Evolutionary conservation across 1,139 yeast genomes (phyloP).

Genomic region (Taphrina deformans): DNA sequence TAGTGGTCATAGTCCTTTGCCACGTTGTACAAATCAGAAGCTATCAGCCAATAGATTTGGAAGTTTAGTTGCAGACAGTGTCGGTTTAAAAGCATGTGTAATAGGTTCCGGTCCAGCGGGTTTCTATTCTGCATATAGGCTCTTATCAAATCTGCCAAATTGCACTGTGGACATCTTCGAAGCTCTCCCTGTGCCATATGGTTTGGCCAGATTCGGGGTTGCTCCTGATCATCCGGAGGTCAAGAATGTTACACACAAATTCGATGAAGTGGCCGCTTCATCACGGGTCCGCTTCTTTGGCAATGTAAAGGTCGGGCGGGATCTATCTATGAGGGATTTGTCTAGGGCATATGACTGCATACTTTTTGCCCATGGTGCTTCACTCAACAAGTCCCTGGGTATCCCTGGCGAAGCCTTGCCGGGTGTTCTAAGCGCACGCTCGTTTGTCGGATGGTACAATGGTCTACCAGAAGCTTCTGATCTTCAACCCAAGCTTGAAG

Average conservation of each 20-base stretch:
- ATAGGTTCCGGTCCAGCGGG: slow-evolving; percentile 98
- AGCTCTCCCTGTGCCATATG: slow-evolving; percentile 83
- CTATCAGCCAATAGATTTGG: too few relatives aligned
- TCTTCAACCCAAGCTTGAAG: slow-evolving; percentile 57
- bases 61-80: neutral
- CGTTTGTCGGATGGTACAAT: slow-evolving; percentile 95
- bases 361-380: slow-evolving; percentile 81
- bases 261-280: slow-evolving; percentile 59
- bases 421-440: slow-evolving; percentile 79
- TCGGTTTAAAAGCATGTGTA: slow-evolving; percentile 49
- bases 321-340: slow-evolving; percentile 53
- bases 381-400: slow-evolving; percentile 57
- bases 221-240: slow-evolving; percentile 99
- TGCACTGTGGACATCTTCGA: slow-evolving; percentile 59
- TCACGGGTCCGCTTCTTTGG: slow-evolving; percentile 67
- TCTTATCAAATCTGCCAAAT: slow-evolving; percentile 55
- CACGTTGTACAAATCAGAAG: too few relatives aligned
- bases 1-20: neutral
- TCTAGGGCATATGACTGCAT: slow-evolving; percentile 65
- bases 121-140: slow-evolving; percentile 79
- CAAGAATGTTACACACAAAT: slow-evolving; percentile 71
- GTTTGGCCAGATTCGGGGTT: slow-evolving; percentile 90
- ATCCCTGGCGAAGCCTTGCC: slow-evolving; percentile 60
- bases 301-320: slow-evolving; percentile 62
- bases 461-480: slow-evolving; percentile 67